Conservation (phyloP, 768 basidiomycete species). For the Russula sp. region DNA sequence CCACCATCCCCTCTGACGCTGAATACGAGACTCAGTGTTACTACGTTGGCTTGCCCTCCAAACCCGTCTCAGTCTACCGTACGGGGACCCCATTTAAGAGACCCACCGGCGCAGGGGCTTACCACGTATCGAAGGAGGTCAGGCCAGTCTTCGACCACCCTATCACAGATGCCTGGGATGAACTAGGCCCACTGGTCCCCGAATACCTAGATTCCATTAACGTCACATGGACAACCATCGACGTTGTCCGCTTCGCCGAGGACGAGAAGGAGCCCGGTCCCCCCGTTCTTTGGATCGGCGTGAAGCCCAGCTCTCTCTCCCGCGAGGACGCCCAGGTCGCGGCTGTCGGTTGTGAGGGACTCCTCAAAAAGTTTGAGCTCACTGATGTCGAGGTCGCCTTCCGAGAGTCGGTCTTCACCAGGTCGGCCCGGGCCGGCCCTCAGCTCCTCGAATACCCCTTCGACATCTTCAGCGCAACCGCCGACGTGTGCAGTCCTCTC, state of each 20-base stretch:
- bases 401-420: conserved; percentile 25
- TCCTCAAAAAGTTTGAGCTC: conserved; percentile 27
- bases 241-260: conserved; percentile 29
- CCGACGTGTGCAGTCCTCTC: conserved; percentile 26
- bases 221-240: conserved; percentile 29
- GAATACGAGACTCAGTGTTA: not conserved
- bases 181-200: conserved; percentile 23
- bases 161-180: conserved; percentile 26
- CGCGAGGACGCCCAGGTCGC: conserved; percentile 26
- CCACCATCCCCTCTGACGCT: too few relatives aligned
- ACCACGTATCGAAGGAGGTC: conserved; percentile 19
- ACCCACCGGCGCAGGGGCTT: not conserved
- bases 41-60: conserved; percentile 6
- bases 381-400: conserved; percentile 31
- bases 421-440: conserved; percentile 19
- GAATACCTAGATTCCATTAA: conserved; percentile 25
- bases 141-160: conserved; percentile 28
- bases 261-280: conserved; percentile 22
- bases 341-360: conserved; percentile 24
- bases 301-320: conserved; percentile 25
- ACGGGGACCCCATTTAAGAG: not conserved
- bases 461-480: too few relatives aligned
- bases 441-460: conserved; percentile 25
- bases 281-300: conserved; percentile 30
- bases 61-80: not conserved